Conservation (phyloP, 1,284 basidiomycete species). For the Marasmius oreades region DNA sequence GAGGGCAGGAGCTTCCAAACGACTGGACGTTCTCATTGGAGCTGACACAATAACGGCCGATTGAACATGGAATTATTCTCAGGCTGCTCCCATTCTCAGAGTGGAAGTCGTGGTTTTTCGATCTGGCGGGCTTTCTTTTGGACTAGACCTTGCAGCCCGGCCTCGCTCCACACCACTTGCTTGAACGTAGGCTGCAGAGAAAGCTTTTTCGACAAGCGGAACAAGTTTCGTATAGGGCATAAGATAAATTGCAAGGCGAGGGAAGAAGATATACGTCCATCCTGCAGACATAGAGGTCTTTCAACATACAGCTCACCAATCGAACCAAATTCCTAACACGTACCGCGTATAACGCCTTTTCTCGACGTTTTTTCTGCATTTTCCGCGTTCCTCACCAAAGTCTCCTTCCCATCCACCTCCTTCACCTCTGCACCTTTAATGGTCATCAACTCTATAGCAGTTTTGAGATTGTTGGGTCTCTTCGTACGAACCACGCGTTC, state of each 20-base stretch:
- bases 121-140: not conserved
- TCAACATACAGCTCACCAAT: not conserved
- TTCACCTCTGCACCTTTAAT: conserved; percentile 9
- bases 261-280: conserved; percentile 13
- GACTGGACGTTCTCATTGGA: too few species aligned
- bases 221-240: conserved; percentile 10
- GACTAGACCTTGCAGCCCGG: conserved; percentile 9
- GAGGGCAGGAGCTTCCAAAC: too few species aligned
- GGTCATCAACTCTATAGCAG: conserved; percentile 6
- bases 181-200: not conserved
- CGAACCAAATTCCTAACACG: not conserved
- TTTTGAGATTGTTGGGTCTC: conserved; percentile 12
- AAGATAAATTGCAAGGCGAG: conserved; percentile 7
- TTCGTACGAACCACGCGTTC: conserved; percentile 7
- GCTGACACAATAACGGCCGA: too few species aligned
- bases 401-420: conserved; percentile 6
- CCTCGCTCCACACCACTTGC: conserved; percentile 1
- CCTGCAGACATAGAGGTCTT: not conserved
- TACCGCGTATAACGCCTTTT: conserved; percentile 5
- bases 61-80: too few species aligned
- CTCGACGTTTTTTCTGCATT: not conserved
- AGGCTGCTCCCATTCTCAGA: too few species aligned
- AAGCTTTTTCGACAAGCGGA: not conserved
- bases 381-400: conserved; percentile 5
- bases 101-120: not conserved